Evolutionary conservation across 371 early-diverging fungal species (phyloP), one percentile per base, ranked within the genome.

Genomic region (Funneliformis caledonium): DNA sequence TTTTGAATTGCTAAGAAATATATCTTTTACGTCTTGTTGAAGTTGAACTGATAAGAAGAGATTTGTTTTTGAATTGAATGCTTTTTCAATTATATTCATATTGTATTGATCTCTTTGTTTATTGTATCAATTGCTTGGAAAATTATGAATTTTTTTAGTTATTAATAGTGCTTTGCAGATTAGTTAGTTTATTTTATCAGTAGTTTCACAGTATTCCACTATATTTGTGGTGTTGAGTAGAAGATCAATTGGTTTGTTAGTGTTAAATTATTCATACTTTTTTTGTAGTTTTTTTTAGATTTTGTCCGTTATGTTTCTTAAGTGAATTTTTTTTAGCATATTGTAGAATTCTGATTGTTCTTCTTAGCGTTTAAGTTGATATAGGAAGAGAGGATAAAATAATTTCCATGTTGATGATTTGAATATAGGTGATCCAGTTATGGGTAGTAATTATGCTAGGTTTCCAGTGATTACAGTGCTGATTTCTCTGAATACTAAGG

Each of bases 41-140:
- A 73, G 14, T 48, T 11, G 1, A 6, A 73, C 1, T 7, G 52
- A 52, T 2, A 37, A 16, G 50, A 52, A 4, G 2, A 73, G 19
- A 50, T 73, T 73, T 0, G 73, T 73, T 73, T 73, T 73, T 45
- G 26, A 48, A 52, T 50, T 52, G 11, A 73, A 26, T 6, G 47
- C 12, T 73, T 67, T 31, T 37, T 42, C 5, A 8, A 19, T 37
- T 31, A 16, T 2, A 16, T 4, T 22, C 4, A 14, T 11, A 67
- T 43, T 16, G 16, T 11, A 37, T 67, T 14, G 16, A 12, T 67
- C 4, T 67, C 4, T 2, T 4, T 2, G 42, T 67, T 42, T 37
- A 67, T 67, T 6, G 16, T 9, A 67, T 73, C 52, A 31, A 50
- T 16, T 0, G 22, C 73, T 14, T 73, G 2, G 8, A 52, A 73